Percentiles rank a stretch among this genome's conserved stretches.
Conservation (phyloP, 2,329 filamentous ascomycete genomes). For the Lachnellula suecica region DNA sequence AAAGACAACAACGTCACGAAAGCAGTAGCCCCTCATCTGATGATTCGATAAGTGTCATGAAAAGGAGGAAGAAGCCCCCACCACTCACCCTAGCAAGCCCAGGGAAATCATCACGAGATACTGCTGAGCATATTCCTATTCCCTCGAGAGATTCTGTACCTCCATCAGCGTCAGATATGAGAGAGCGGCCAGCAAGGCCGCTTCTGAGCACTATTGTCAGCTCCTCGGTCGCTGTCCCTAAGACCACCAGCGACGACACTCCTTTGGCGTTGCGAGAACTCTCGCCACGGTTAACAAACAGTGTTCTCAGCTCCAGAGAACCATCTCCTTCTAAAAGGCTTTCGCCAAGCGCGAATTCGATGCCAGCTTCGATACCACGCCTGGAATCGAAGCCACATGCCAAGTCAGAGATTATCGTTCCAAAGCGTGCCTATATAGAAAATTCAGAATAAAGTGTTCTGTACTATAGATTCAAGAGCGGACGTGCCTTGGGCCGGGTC, state of each 20-base stretch:
- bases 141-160: slow-evolving; percentile 9
- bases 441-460: slow-evolving; percentile 7
- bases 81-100: slow-evolving; percentile 23
- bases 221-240: slow-evolving; percentile 21
- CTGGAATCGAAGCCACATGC: slow-evolving; percentile 35
- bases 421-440: slow-evolving; percentile 32
- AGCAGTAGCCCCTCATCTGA: slow-evolving; percentile 20
- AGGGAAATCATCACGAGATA: slow-evolving; percentile 17
- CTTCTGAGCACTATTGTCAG: slow-evolving; percentile 24
- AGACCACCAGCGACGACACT: slow-evolving; percentile 7
- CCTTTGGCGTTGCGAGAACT: slow-evolving; percentile 16
- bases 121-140: slow-evolving; percentile 27
- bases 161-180: slow-evolving; percentile 16
- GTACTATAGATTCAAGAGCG: background rate
- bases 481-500: background rate
- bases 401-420: slow-evolving; percentile 52
- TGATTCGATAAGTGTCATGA: slow-evolving; percentile 16
- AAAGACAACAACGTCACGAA: slow-evolving; percentile 17
- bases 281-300: slow-evolving; percentile 16
- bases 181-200: slow-evolving; percentile 18
- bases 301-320: slow-evolving; percentile 10
- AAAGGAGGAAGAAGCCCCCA: slow-evolving; percentile 23
- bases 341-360: slow-evolving; percentile 20
- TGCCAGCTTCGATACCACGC: slow-evolving; percentile 19
- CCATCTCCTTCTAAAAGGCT: slow-evolving; percentile 16